phyloP scores from a whole-genome alignment of 2,329 filamentous ascomycete species.

The Colletotrichum horii region DNA sequence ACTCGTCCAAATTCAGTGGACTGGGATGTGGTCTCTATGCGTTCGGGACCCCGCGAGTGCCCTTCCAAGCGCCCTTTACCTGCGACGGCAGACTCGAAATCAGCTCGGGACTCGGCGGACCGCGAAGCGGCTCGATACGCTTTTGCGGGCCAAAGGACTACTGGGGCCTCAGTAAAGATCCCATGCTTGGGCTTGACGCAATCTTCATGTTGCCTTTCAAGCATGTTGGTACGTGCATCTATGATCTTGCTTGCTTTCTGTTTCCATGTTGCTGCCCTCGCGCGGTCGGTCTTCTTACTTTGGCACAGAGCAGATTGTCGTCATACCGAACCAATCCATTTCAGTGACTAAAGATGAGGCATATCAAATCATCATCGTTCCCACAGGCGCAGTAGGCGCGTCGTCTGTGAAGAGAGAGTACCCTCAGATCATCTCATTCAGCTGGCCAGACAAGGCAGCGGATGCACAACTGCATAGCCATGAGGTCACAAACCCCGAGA shows the following conservation, averaged over 20 bases:
- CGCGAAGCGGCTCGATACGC: not conserved
- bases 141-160: not conserved
- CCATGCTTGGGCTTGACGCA: not conserved
- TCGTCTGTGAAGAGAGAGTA: not conserved
- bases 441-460: not conserved
- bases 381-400: not conserved
- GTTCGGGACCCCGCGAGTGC: not conserved
- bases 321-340: not conserved
- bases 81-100: not conserved
- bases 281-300: not conserved
- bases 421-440: not conserved
- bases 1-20: not conserved
- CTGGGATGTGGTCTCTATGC: not conserved
- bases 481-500: not conserved
- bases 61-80: not conserved
- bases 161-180: not conserved
- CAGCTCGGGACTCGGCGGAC: not conserved
- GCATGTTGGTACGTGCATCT: not conserved
- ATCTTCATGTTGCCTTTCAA: not conserved
- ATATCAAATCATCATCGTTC: not conserved
- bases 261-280: not conserved
- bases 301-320: not conserved
- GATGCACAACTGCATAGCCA: not conserved
- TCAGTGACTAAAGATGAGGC: not conserved
- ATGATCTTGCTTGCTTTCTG: fast-evolving